Evolutionary conservation across 2,329 filamentous ascomycete genomes (phyloP).

Genomic region (Ilyonectria robusta): DNA sequence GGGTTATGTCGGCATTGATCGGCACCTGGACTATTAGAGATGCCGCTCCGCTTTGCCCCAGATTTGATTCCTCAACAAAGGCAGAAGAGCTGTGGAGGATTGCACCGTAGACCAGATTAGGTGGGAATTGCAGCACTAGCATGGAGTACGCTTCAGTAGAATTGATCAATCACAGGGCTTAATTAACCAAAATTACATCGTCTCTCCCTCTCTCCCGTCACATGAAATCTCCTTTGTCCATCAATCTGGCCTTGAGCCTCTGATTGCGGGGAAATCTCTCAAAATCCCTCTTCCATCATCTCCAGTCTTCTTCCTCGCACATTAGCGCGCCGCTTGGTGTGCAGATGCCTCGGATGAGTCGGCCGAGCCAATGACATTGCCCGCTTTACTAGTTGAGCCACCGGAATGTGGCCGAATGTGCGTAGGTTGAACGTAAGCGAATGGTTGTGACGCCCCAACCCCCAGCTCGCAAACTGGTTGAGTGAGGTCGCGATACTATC

Average conservation of each 20-base stretch:
- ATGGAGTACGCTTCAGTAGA: neutral
- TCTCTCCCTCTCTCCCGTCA: neutral
- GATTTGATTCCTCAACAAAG: slow-evolving; percentile 3
- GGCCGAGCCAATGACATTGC: slow-evolving; percentile 5
- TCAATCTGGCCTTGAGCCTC: neutral
- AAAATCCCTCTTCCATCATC: neutral
- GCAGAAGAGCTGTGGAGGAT: too few species aligned
- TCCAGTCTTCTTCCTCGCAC: neutral
- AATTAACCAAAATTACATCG: neutral
- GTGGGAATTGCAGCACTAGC: neutral
- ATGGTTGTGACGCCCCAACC: neutral
- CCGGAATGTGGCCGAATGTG: slow-evolving; percentile 4
- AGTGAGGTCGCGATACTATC: neutral
- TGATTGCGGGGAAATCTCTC: slow-evolving; percentile 1
- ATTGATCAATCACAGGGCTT: neutral
- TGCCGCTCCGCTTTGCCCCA: neutral
- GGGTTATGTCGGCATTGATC: slow-evolving; percentile 22
- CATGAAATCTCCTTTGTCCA: neutral
- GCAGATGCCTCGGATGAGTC: neutral
- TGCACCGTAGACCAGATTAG: neutral
- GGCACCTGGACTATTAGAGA: slow-evolving; percentile 19
- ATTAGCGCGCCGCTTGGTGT: neutral
- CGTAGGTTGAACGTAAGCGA: neutral
- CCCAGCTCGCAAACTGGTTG: neutral
- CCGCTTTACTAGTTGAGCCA: neutral